These are phyloP conservation scores for Psilocybe cyanescens DNA, from an alignment of 768 basidiomycete species.

Conservation along the genomic window DNA sequence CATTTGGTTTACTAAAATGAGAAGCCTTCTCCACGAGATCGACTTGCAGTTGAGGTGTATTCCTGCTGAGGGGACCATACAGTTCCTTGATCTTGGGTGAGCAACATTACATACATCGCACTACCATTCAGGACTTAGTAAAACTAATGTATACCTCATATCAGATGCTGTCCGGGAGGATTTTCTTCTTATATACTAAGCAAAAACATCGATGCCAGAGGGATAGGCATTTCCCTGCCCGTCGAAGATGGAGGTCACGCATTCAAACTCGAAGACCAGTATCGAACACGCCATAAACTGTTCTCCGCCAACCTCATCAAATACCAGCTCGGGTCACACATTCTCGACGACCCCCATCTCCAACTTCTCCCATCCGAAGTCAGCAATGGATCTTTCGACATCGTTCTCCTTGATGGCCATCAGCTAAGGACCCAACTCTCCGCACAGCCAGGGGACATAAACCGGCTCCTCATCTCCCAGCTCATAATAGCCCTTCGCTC, in stretches of 20 bases:
- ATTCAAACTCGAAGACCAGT: neutral
- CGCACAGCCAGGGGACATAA: constrained; percentile 4
- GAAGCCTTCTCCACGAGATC: constrained; percentile 5
- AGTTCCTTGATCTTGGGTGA: constrained; percentile 11
- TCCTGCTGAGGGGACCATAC: neutral
- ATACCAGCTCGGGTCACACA: neutral
- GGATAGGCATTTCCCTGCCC: too few species aligned
- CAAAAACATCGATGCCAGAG: too few species aligned
- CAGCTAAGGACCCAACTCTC: constrained; percentile 7
- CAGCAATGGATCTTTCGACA: neutral
- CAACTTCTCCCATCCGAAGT: neutral
- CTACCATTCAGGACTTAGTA: neutral
- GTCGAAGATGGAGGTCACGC: too few species aligned
- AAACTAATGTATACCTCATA: neutral
- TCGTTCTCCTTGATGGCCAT: constrained; percentile 11
- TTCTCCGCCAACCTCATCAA: constrained; percentile 4
- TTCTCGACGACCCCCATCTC: neutral
- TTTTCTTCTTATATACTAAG: too few species aligned
- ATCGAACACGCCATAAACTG: neutral
- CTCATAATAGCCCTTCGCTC: constrained; percentile 6
- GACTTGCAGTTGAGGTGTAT: neutral
- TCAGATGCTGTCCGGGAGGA: constrained; percentile 11
- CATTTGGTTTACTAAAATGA: constrained; percentile 7
- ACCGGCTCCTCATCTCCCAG: constrained; percentile 12
- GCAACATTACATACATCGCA: neutral